A percentile compares a stretch with the other conserved stretches of the same genome.
Conservation (phyloP, 306 rosid species). For the Vigna unguiculata region DNA sequence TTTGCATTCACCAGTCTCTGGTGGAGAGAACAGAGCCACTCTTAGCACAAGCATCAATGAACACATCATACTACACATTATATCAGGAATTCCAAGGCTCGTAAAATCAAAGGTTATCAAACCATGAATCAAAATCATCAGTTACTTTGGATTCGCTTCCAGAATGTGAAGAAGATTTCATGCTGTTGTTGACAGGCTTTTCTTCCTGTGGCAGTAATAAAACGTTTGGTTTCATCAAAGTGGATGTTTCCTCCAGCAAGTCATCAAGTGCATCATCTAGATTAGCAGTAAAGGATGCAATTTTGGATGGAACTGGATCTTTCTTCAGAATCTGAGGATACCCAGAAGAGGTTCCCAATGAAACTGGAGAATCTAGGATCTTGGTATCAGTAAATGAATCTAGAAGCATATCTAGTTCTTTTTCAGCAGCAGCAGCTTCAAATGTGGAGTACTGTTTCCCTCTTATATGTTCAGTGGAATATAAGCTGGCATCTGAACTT, state of each 20-base stretch:
- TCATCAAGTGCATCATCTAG: conserved; percentile 79
- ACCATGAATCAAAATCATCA: conserved; percentile 83
- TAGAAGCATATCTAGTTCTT: conserved; percentile 78
- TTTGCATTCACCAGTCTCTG: conserved; percentile 12
- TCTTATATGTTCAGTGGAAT: conserved; percentile 38
- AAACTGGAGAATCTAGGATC: conserved; percentile 44
- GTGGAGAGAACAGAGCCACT: background rate
- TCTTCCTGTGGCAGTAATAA: conserved; percentile 44
- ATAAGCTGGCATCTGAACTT: conserved; percentile 35
- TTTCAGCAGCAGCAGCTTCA: conserved; percentile 65
- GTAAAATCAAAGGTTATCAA: conserved; percentile 64
- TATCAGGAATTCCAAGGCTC: conserved; percentile 23
- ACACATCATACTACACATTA: conserved; percentile 33
- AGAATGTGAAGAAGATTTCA: conserved; percentile 53
- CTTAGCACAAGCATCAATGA: conserved; percentile 24
- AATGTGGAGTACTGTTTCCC: conserved; percentile 45
- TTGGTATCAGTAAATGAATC: conserved; percentile 61
- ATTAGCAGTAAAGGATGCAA: conserved; percentile 40
- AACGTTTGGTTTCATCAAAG: conserved; percentile 42
- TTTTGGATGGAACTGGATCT: conserved; percentile 47
- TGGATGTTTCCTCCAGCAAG: conserved; percentile 70
- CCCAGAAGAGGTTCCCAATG: conserved; percentile 43
- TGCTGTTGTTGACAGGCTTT: conserved; percentile 28
- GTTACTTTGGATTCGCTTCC: conserved; percentile 53
- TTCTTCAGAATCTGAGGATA: conserved; percentile 45